Percentiles rank a stretch among this genome's conserved stretches.
Conservation (phyloP, 106 monocot species). For the Phalaenopsis aphrodite region DNA sequence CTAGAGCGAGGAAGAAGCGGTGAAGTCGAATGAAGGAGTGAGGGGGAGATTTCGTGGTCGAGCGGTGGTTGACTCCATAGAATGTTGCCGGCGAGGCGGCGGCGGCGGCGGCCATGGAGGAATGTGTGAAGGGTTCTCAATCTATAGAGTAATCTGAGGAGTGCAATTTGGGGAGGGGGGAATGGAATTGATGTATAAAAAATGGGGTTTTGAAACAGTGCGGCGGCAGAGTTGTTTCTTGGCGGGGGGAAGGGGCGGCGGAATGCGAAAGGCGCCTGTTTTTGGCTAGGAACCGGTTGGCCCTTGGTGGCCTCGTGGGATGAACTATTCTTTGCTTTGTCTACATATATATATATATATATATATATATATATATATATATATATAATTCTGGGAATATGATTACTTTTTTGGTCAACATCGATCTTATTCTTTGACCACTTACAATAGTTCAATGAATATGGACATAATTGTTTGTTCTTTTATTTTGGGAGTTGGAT, state of each 20-base stretch:
- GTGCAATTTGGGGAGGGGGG: background rate
- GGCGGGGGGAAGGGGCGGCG: slow-evolving; percentile 5
- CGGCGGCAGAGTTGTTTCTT: background rate
- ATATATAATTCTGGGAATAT: too few species aligned
- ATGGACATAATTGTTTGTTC: too few species aligned
- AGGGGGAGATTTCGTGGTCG: background rate
- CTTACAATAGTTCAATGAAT: too few species aligned
- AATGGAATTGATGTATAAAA: background rate
- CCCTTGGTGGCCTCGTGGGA: background rate
- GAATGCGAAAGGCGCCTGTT: background rate
- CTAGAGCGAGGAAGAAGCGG: background rate
- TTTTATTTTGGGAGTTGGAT: too few species aligned
- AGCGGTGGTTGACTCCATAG: background rate
- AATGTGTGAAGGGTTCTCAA: background rate
- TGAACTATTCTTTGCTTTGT: background rate
- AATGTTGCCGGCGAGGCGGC: background rate
- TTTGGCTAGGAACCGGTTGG: background rate
- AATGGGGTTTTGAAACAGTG: background rate
- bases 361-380: too few species aligned
- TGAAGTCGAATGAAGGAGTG: background rate
- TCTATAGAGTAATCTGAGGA: background rate
- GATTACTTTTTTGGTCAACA: too few species aligned
- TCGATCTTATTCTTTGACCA: too few species aligned
- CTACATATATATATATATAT: too few species aligned
- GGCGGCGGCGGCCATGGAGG: background rate